Percentiles rank a stretch among this genome's conserved stretches.
These are phyloP conservation scores for Flaveria floridana DNA, from an alignment of 140 eudicot species.

Conservation along the genomic window DNA sequence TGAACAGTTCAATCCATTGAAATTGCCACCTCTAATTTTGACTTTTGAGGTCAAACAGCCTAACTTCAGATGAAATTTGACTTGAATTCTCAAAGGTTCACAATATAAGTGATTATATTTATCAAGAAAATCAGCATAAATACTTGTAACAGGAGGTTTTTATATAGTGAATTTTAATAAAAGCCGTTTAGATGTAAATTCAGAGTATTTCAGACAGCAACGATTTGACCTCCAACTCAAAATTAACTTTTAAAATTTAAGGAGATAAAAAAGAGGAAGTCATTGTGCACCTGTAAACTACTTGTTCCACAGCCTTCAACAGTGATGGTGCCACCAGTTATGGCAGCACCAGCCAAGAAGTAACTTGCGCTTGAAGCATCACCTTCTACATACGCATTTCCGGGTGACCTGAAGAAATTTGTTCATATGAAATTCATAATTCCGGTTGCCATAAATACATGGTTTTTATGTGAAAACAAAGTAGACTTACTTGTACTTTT, in stretches of 20 bases:
- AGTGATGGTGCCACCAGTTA: slow-evolving; percentile 90
- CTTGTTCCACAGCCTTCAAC: slow-evolving; percentile 98
- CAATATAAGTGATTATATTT: not conserved
- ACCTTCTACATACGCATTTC: slow-evolving; percentile 89
- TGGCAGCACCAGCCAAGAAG: slow-evolving; percentile 94
- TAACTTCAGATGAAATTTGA: not conserved
- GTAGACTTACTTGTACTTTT: slow-evolving; percentile 78
- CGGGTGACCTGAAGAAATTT: slow-evolving; percentile 65
- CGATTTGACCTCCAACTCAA: slow-evolving; percentile 8
- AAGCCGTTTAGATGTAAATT: not conserved
- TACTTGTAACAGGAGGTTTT: not conserved
- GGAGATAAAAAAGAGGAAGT: not conserved
- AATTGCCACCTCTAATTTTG: not conserved
- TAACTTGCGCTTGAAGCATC: slow-evolving; percentile 98
- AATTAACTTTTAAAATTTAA: not conserved
- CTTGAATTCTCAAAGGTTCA: not conserved
- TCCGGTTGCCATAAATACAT: not conserved
- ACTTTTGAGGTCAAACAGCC: not conserved
- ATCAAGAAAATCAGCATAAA: not conserved
- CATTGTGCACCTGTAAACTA: slow-evolving; percentile 76
- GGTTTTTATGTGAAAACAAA: not conserved
- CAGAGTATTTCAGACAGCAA: not conserved
- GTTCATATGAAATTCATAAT: slow-evolving; percentile 4
- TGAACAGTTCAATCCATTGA: too few relatives aligned
- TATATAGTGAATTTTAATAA: not conserved